These are phyloP conservation scores for Epichloe gansuensis DNA, from an alignment of 2,329 filamentous ascomycete genomes.

Conservation along the genomic window DNA sequence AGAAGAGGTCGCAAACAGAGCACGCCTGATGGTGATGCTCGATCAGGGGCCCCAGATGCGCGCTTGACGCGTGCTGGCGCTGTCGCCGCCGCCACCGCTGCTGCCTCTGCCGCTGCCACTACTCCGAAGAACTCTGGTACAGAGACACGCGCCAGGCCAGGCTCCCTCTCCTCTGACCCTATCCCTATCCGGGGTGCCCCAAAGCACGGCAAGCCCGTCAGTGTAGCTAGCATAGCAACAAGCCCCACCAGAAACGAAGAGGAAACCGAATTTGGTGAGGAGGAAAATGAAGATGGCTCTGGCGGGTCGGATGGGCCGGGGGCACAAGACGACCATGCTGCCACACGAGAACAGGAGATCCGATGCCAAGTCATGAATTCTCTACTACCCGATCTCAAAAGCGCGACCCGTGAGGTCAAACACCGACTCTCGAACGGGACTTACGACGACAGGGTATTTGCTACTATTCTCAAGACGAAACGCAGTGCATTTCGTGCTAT, in stretches of 20 bases:
- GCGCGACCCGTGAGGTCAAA: conserved; percentile 4
- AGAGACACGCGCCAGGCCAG: background rate
- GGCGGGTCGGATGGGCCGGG: background rate
- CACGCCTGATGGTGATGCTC: background rate
- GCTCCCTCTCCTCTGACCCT: background rate
- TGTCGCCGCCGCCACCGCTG: no score
- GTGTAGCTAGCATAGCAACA: conserved; percentile 3
- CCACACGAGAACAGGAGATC: background rate
- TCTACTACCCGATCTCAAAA: conserved; percentile 1
- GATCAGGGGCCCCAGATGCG: no score
- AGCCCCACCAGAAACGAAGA: background rate
- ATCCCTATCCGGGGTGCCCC: conserved; percentile 3
- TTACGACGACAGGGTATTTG: background rate
- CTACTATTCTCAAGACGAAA: background rate
- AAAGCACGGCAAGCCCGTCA: background rate
- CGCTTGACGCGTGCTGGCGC: background rate
- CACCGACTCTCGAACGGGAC: background rate
- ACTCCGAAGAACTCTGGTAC: background rate
- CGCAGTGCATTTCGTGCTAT: background rate
- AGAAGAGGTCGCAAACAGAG: background rate
- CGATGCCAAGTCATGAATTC: background rate
- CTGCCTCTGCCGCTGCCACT: background rate
- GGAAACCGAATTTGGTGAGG: background rate
- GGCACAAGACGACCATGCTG: background rate
- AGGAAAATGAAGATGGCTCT: background rate